phyloP scores from a whole-genome alignment of 2,329 filamentous ascomycete species.

The Aspergillus aculeatinus region DNA sequence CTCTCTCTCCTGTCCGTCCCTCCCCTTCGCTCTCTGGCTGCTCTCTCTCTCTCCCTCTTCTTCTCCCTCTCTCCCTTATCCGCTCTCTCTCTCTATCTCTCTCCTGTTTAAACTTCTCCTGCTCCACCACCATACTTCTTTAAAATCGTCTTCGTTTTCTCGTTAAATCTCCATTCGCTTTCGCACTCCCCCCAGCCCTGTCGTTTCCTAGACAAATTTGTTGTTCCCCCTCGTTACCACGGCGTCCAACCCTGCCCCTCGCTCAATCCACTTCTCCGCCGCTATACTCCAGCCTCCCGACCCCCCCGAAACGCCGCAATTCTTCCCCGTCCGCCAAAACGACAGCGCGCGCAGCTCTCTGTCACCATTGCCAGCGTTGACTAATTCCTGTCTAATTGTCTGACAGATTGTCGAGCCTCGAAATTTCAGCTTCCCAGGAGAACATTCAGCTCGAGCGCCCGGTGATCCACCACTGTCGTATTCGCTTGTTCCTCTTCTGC shows the following conservation, averaged over 20 bases:
- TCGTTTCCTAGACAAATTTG: neutral
- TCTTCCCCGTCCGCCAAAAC: slow-evolving; percentile 21
- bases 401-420: slow-evolving; percentile 4
- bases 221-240: neutral
- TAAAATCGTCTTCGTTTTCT: neutral
- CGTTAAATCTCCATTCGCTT: neutral
- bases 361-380: slow-evolving; percentile 12
- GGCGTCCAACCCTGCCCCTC: neutral
- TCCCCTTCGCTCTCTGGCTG: slow-evolving; percentile 4
- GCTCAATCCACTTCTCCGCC: slow-evolving; percentile 17
- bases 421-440: slow-evolving; percentile 8
- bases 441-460: slow-evolving; percentile 8
- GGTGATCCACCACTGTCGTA: slow-evolving; percentile 7
- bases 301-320: slow-evolving; percentile 12
- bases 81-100: slow-evolving; percentile 1
- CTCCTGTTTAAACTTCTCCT: neutral
- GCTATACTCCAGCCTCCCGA: slow-evolving; percentile 11
- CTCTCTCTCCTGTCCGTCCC: neutral
- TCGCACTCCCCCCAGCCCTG: slow-evolving; percentile 1
- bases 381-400: slow-evolving; percentile 14
- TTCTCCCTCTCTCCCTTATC: neutral
- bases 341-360: slow-evolving; percentile 20
- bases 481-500: slow-evolving; percentile 12
- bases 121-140: neutral
- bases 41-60: slow-evolving; percentile 1